A percentile compares a stretch with the other conserved stretches of the same genome.
Evolutionary conservation across 345 rosid species (phyloP).

Genomic region (Camelina sativa): DNA sequence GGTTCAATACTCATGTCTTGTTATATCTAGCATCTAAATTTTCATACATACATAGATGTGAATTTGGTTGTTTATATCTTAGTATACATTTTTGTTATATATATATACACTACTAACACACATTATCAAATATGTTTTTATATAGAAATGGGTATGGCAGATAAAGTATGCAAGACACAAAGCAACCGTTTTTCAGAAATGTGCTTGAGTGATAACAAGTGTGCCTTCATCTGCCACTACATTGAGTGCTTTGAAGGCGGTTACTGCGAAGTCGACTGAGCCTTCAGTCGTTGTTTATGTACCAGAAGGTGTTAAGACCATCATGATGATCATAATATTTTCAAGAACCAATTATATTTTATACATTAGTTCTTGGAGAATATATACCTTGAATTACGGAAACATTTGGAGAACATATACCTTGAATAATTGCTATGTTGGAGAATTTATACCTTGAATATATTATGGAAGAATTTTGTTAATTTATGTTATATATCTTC

Average conservation of each 20-base stretch:
- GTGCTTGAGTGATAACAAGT: background rate
- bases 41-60: too few species aligned
- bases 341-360: background rate
- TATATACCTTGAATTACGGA: too few species aligned
- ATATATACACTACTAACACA: too few species aligned
- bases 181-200: background rate
- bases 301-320: background rate
- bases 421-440: too few species aligned
- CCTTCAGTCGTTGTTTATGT: background rate
- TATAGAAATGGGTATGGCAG: background rate
- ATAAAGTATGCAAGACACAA: background rate
- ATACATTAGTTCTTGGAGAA: too few species aligned
- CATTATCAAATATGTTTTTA: background rate
- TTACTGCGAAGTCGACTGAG: background rate
- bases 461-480: too few species aligned
- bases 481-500: too few species aligned
- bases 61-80: background rate
- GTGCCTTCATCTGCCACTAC: background rate
- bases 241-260: background rate
- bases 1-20: background rate
- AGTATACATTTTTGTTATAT: too few species aligned
- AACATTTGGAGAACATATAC: too few species aligned
- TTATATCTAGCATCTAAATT: background rate
- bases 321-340: background rate
- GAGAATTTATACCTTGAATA: too few species aligned